These are phyloP conservation scores for Candida parachauliodes DNA, from an alignment of 805 yeast species.

Conservation along the genomic window DNA sequence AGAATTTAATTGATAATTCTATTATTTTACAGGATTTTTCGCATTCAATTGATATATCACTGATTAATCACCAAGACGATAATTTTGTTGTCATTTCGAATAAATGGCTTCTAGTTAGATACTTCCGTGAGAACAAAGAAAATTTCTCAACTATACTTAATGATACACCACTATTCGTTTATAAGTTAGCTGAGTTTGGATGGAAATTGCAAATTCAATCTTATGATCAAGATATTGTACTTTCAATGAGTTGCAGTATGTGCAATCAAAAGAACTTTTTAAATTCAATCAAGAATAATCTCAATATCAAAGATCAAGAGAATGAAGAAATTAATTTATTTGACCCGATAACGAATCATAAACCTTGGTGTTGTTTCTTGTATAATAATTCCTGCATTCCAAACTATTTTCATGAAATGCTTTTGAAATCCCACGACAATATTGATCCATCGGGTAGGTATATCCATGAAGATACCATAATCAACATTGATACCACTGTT, in stretches of 20 bases:
- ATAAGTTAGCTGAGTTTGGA: constrained; percentile 33
- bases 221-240: constrained; percentile 21
- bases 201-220: constrained; percentile 35
- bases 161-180: constrained; percentile 29
- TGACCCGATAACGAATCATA: constrained; percentile 28
- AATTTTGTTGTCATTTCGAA: constrained; percentile 21
- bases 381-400: constrained; percentile 10
- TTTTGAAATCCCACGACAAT: constrained; percentile 18
- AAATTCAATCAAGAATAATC: constrained; percentile 11
- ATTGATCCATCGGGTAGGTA: no score
- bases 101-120: constrained; percentile 27
- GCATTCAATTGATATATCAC: constrained; percentile 5
- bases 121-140: constrained; percentile 33
- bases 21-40: constrained; percentile 14
- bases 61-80: constrained; percentile 3
- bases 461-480: constrained; percentile 3
- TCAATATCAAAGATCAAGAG: constrained; percentile 6
- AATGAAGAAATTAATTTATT: constrained; percentile 12
- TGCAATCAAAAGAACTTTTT: constrained; percentile 36
- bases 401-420: constrained; percentile 22
- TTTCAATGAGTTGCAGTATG: constrained; percentile 31
- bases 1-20: constrained; percentile 24
- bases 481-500: constrained; percentile 2
- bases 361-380: constrained; percentile 32
- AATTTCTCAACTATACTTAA: constrained; percentile 23